Conservation (phyloP, 2,329 filamentous ascomycete species). For the Apiospora kogelbergensis region DNA sequence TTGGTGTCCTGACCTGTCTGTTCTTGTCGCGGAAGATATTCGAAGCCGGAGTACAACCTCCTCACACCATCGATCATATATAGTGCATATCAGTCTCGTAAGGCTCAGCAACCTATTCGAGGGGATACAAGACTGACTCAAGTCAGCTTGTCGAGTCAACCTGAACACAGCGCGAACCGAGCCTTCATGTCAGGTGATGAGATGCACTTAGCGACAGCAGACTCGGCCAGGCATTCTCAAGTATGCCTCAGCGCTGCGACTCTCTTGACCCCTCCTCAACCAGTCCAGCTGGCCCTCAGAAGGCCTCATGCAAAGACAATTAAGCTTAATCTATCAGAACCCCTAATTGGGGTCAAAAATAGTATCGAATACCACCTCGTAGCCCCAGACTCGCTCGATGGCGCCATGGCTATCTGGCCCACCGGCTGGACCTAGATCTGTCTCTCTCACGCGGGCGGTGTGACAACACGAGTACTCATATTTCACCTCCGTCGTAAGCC, state of each 20-base stretch:
- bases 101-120: neutral
- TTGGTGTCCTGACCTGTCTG: no score
- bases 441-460: conserved; percentile 3
- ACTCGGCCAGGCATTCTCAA: no score
- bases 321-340: conserved; percentile 37
- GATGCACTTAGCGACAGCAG: neutral
- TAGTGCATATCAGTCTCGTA: neutral
- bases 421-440: conserved; percentile 24
- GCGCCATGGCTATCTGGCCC: conserved; percentile 14
- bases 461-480: neutral
- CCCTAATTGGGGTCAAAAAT: conserved; percentile 32
- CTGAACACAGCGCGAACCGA: neutral
- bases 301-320: conserved; percentile 20
- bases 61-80: no score
- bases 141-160: neutral
- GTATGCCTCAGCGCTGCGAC: neutral
- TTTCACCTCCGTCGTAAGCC: neutral
- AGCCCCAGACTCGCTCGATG: conserved; percentile 8
- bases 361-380: conserved; percentile 24
- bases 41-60: no score
- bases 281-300: neutral
- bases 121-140: neutral
- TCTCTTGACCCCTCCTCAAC: no score
- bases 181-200: neutral
- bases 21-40: no score